These are phyloP conservation scores for Aspergillus phoenicis DNA, from an alignment of 2,329 filamentous ascomycete genomes.

Conservation along the genomic window DNA sequence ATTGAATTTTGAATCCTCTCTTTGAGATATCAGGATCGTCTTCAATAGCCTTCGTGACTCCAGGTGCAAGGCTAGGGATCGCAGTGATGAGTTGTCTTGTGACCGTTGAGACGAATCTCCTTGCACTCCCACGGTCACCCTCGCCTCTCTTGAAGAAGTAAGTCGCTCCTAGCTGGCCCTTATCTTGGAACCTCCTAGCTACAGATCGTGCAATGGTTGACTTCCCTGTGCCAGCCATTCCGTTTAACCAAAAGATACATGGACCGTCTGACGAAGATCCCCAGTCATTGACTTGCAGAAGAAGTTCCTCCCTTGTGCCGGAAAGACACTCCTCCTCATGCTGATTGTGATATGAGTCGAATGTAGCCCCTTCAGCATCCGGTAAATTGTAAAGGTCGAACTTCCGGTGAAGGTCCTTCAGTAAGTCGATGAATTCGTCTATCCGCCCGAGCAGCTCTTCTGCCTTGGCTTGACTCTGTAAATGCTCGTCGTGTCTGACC, in stretches of 20 bases:
- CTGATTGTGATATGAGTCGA: neutral
- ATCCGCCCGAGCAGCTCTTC: neutral
- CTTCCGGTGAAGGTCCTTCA: neutral
- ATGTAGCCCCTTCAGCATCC: neutral
- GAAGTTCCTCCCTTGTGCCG: neutral
- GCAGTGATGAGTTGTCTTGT: slow-evolving; percentile 30
- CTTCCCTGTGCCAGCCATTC: slow-evolving; percentile 40
- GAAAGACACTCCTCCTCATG: neutral
- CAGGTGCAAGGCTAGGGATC: too few species aligned
- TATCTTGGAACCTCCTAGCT: slow-evolving; percentile 25
- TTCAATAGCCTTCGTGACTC: slow-evolving; percentile 28
- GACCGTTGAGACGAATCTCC: slow-evolving; percentile 45
- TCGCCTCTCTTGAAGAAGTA: slow-evolving; percentile 54
- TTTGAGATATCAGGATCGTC: slow-evolving; percentile 28
- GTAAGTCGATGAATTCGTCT: neutral
- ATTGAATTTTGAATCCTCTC: slow-evolving; percentile 32
- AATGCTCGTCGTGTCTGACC: neutral
- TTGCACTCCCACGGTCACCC: slow-evolving; percentile 39
- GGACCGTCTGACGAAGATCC: neutral
- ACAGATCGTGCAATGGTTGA: slow-evolving; percentile 38
- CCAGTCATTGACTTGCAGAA: neutral
- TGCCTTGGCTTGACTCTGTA: neutral
- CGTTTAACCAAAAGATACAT: slow-evolving; percentile 41
- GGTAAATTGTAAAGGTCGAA: neutral
- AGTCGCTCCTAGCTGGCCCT: slow-evolving; percentile 24